These are phyloP conservation scores for Apiospora saccharicola DNA, from an alignment of 2,329 filamentous ascomycete genomes.

Conservation along the genomic window DNA sequence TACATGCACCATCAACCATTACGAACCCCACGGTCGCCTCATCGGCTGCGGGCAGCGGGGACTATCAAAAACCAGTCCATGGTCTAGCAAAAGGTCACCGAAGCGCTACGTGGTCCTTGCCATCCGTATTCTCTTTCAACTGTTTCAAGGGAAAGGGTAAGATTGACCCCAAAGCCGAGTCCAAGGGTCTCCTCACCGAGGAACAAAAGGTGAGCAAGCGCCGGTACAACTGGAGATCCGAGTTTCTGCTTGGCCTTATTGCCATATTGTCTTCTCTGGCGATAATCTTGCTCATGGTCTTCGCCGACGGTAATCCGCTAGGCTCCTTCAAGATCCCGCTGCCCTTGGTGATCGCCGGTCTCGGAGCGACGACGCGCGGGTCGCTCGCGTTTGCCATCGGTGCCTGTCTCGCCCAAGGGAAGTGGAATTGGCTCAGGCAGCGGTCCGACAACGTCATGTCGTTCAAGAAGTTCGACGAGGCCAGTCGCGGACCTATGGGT, in stretches of 20 bases:
- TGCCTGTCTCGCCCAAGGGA: constrained; percentile 23
- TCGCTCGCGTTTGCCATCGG: constrained; percentile 24
- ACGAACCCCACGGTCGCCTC: not conserved
- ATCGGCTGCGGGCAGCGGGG: not conserved
- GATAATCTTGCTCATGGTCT: not conserved
- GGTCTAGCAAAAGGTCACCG: not conserved
- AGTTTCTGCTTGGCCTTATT: not conserved
- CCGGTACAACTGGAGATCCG: constrained; percentile 12
- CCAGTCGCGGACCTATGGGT: constrained; percentile 25
- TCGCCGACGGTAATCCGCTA: not conserved
- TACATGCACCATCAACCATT: not conserved
- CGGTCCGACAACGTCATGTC: constrained; percentile 9
- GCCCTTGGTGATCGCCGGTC: constrained; percentile 13
- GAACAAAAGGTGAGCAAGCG: not conserved
- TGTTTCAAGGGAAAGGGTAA: not conserved
- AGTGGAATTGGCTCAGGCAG: constrained; percentile 27
- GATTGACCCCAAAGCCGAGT: not conserved
- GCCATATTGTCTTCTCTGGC: not conserved
- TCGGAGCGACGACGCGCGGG: constrained; percentile 4
- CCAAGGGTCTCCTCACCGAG: not conserved
- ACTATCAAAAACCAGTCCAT: no score
- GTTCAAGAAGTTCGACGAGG: constrained; percentile 25
- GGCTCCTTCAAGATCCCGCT: constrained; percentile 16
- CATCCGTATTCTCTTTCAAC: not conserved
- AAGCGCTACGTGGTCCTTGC: not conserved